A percentile compares a stretch with the other conserved stretches of the same genome.
These are phyloP conservation scores for Hymenoscyphus linearis DNA, from an alignment of 2,329 filamentous ascomycete genomes.

Conservation along the genomic window DNA sequence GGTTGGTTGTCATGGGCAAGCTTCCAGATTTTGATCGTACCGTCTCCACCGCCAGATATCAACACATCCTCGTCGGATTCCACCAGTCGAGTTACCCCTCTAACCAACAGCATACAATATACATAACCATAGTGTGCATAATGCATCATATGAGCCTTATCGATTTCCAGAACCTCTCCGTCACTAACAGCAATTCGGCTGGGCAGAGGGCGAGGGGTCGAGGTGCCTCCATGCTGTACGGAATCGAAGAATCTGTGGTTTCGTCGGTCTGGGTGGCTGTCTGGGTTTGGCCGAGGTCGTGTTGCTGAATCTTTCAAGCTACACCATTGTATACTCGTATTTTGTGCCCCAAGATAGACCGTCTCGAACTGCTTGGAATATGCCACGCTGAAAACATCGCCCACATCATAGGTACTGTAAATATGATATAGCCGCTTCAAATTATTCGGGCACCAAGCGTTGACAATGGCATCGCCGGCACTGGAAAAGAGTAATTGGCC, in stretches of 20 bases:
- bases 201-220: conserved; percentile 59
- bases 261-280: conserved; percentile 67
- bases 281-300: conserved; percentile 55
- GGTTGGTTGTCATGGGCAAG: conserved; percentile 53
- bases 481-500: conserved; percentile 77
- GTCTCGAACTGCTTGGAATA: conserved; percentile 77
- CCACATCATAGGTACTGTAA: conserved; percentile 89
- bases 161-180: conserved; percentile 71
- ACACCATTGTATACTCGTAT: conserved; percentile 93
- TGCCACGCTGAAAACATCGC: conserved; percentile 91
- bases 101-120: conserved; percentile 88
- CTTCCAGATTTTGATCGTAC: conserved; percentile 90
- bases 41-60: conserved; percentile 88
- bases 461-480: conserved; percentile 88
- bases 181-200: conserved; percentile 43
- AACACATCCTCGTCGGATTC: conserved; percentile 73
- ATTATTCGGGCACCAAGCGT: conserved; percentile 80
- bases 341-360: conserved; percentile 88
- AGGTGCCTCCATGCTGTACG: conserved; percentile 75
- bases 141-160: conserved; percentile 71
- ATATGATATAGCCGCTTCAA: conserved; percentile 80
- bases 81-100: conserved; percentile 60
- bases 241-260: conserved; percentile 94
- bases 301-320: conserved; percentile 60
- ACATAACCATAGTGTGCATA: conserved; percentile 96